phyloP scores from a whole-genome alignment of 2,329 filamentous ascomycete species.

The Ceratocystis cubensis region DNA sequence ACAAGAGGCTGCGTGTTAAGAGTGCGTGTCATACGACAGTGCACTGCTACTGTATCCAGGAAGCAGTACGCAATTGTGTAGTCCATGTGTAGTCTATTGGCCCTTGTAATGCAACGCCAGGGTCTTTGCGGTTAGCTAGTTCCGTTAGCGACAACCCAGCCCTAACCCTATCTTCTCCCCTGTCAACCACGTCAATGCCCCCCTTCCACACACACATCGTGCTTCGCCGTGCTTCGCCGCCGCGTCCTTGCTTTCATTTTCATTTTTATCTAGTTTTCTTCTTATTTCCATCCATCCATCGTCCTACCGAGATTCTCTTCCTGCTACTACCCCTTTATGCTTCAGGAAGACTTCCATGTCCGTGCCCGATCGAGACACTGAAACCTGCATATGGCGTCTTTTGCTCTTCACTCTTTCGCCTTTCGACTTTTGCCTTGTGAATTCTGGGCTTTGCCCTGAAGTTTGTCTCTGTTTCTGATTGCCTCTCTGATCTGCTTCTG shows the following conservation, averaged over 20 bases:
- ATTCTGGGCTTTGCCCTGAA: no score
- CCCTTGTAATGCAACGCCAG: not conserved
- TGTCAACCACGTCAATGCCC: not conserved
- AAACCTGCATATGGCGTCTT: not conserved
- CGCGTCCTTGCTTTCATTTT: not conserved
- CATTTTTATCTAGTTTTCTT: not conserved
- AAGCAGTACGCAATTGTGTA: constrained; percentile 4
- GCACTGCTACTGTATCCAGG: not conserved
- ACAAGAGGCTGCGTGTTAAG: constrained; percentile 5
- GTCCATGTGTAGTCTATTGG: not conserved
- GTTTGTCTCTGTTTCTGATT: no score
- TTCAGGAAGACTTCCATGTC: not conserved
- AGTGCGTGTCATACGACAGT: constrained; percentile 9
- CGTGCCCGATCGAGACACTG: constrained; percentile 1
- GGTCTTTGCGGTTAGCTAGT: not conserved
- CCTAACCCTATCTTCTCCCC: not conserved
- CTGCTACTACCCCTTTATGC: not conserved
- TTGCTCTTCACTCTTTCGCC: not conserved
- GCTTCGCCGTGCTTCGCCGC: no score
- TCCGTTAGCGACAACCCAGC: not conserved
- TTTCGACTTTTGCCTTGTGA: not conserved
- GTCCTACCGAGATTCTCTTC: not conserved
- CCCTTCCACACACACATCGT: not conserved
- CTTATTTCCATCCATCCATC: not conserved
- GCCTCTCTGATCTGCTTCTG: no score